A percentile compares a stretch with the other conserved stretches of the same genome.
These are phyloP conservation scores for Euphorbia lathyris DNA, from an alignment of 345 rosid genomes.

Conservation along the genomic window DNA sequence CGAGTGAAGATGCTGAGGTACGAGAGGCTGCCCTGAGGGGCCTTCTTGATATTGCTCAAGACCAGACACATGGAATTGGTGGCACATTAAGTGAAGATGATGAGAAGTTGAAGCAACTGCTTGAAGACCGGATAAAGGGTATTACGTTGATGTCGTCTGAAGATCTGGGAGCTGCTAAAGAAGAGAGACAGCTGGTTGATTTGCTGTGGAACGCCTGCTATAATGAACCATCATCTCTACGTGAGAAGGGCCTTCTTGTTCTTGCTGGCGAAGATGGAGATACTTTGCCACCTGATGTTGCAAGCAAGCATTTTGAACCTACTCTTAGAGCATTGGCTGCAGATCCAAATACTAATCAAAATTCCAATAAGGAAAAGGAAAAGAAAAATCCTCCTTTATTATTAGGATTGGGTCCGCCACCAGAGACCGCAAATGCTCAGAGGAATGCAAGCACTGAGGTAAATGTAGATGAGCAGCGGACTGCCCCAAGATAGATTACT, in stretches of 20 bases:
- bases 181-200: conserved; percentile 82
- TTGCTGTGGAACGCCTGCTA: conserved; percentile 69
- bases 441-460: conserved; percentile 12
- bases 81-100: conserved; percentile 45
- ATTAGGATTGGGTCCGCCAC: conserved; percentile 45
- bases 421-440: conserved; percentile 18
- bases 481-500: conserved; percentile 2
- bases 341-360: conserved; percentile 26
- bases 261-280: conserved; percentile 83
- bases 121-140: conserved; percentile 58
- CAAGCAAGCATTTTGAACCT: conserved; percentile 71
- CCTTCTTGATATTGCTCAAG: conserved; percentile 61
- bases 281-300: conserved; percentile 67
- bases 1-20: conserved; percentile 64
- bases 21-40: conserved; percentile 82
- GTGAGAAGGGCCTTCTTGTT: conserved; percentile 65
- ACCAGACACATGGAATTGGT: conserved; percentile 36
- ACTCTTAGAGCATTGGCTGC: conserved; percentile 73
- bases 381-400: conserved; percentile 61
- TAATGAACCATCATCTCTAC: conserved; percentile 63
- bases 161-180: conserved; percentile 75
- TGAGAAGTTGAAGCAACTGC: conserved; percentile 60
- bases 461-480: conserved; percentile 11
- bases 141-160: conserved; percentile 66
- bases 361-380: conserved; percentile 38